These are phyloP conservation scores for Linnemannia exigua DNA, from an alignment of 192 early-diverging fungal genomes.

Conservation along the genomic window DNA sequence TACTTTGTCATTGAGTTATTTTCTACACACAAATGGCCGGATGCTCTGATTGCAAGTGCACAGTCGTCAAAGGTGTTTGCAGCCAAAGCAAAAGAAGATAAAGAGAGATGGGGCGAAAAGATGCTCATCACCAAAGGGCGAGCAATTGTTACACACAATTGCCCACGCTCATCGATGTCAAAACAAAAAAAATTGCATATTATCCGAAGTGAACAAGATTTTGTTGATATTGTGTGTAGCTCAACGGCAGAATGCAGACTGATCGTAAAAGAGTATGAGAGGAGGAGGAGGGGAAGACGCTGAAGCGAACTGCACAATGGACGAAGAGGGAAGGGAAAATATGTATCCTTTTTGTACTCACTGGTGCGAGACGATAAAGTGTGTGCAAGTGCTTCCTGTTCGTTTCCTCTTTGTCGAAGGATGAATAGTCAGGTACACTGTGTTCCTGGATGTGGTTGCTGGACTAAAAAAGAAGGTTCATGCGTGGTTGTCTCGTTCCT, in stretches of 20 bases:
- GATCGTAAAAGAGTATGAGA: background rate
- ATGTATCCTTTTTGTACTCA: background rate
- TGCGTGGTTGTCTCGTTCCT: background rate
- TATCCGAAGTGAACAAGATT: background rate
- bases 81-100: too few relatives aligned
- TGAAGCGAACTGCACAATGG: background rate
- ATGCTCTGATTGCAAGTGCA: background rate
- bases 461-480: background rate
- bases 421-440: background rate
- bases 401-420: background rate
- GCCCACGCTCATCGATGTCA: background rate
- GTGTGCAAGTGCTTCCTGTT: background rate
- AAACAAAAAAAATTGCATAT: background rate
- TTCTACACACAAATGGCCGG: background rate
- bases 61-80: background rate
- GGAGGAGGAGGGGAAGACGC: background rate
- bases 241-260: background rate
- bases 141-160: background rate
- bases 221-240: background rate
- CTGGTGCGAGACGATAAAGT: background rate
- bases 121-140: background rate
- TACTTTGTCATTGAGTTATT: background rate
- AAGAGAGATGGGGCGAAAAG: background rate
- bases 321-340: background rate
- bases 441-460: background rate